Evolutionary conservation across 306 rosid species (phyloP).

Genomic region (Vigna radiata): DNA sequence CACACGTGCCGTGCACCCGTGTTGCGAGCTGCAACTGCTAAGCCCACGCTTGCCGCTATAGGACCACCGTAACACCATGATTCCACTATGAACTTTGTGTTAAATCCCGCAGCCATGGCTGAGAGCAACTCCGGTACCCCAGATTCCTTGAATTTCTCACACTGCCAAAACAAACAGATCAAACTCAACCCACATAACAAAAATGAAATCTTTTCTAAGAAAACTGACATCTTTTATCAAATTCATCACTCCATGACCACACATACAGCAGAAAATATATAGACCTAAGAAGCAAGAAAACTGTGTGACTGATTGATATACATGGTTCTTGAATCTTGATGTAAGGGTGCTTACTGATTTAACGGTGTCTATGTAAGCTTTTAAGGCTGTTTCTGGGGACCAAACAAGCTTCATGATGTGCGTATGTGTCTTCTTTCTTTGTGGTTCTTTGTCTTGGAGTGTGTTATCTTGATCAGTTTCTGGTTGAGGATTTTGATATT

Average conservation of each 20-base stretch:
- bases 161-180: conserved; percentile 45
- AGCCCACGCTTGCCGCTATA: conserved; percentile 71
- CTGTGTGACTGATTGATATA: neutral
- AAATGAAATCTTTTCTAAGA: neutral
- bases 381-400: conserved; percentile 87
- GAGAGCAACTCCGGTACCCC: conserved; percentile 85
- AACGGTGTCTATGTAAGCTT: conserved; percentile 80
- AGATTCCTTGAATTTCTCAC: conserved; percentile 62
- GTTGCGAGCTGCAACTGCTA: conserved; percentile 76
- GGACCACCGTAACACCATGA: conserved; percentile 62
- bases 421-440: neutral
- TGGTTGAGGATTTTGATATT: neutral
- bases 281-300: neutral
- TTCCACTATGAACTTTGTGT: conserved; percentile 75
- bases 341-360: conserved; percentile 63
- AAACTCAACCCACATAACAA: neutral
- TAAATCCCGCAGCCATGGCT: conserved; percentile 92
- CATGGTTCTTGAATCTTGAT: neutral
- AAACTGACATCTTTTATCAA: neutral
- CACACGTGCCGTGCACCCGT: conserved; percentile 85
- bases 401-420: conserved; percentile 88
- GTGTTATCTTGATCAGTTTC: neutral
- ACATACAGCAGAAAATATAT: neutral
- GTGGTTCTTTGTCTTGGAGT: neutral
- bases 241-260: neutral